phyloP scores from a whole-genome alignment of 176 grass and related monocot genomes.

The Zizania latifolia region DNA sequence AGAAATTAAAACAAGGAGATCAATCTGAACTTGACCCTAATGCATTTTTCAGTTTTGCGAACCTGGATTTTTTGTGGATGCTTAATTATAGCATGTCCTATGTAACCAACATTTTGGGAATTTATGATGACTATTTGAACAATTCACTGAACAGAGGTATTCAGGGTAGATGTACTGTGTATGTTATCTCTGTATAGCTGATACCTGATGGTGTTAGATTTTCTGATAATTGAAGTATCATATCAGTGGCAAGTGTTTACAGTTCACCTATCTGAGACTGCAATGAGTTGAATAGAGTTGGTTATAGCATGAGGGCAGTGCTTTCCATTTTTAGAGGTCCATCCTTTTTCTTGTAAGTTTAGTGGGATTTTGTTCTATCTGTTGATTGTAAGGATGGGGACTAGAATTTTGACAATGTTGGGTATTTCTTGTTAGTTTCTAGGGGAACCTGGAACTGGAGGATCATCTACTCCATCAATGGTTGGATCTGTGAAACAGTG shows the following conservation, averaged over 20 bases:
- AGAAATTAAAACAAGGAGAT: constrained; percentile 12
- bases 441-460: constrained; percentile 89
- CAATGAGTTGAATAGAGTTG: neutral
- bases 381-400: neutral
- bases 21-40: neutral
- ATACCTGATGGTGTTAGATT: neutral
- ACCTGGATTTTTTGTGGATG: neutral
- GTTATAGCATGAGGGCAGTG: neutral
- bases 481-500: constrained; percentile 87
- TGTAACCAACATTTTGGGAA: too few relatives aligned
- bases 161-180: neutral
- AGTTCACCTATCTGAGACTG: neutral
- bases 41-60: neutral
- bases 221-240: neutral
- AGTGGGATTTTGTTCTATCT: neutral
- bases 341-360: neutral
- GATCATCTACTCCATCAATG: constrained; percentile 94
- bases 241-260: neutral
- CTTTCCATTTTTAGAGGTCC: neutral
- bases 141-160: neutral
- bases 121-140: too few relatives aligned
- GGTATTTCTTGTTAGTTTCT: constrained; percentile 53
- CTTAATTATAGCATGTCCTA: too few relatives aligned
- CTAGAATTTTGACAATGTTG: constrained; percentile 9
- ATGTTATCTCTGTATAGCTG: neutral